phyloP scores from a whole-genome alignment of 148 eudicot genomes.

The Cornus kousa region DNA sequence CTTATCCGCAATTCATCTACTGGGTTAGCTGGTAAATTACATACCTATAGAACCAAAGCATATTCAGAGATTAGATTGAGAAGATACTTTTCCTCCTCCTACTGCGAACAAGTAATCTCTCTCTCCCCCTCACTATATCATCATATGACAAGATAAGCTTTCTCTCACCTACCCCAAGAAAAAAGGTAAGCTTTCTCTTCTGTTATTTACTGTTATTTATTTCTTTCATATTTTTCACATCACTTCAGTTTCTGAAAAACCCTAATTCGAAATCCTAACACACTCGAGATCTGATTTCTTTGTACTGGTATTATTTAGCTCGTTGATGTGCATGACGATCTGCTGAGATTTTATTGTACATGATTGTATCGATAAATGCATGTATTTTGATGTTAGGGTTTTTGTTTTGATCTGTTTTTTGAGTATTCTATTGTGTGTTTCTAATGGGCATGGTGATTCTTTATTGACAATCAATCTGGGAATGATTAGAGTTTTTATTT shows the following conservation, averaged over 20 bases:
- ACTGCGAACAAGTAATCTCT: constrained; percentile 1
- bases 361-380: not conserved
- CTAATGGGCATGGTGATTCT: not conserved
- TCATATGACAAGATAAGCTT: not conserved
- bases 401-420: not conserved
- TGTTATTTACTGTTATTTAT: not conserved
- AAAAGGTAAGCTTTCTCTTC: constrained; percentile 5
- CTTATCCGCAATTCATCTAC: constrained; percentile 1
- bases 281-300: constrained; percentile 6
- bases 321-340: no score
- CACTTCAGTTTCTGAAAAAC: constrained; percentile 8
- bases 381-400: not conserved
- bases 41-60: not conserved
- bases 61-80: not conserved
- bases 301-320: not conserved
- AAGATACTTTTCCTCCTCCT: not conserved
- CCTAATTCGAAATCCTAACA: not conserved
- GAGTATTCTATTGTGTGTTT: not conserved
- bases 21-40: not conserved
- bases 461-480: not conserved
- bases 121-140: constrained; percentile 6
- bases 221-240: not conserved
- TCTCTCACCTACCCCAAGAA: no score
- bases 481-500: not conserved
- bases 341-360: not conserved